Conservation (phyloP, 2,329 filamentous ascomycete genomes). For the Neonectria magnoliae region DNA sequence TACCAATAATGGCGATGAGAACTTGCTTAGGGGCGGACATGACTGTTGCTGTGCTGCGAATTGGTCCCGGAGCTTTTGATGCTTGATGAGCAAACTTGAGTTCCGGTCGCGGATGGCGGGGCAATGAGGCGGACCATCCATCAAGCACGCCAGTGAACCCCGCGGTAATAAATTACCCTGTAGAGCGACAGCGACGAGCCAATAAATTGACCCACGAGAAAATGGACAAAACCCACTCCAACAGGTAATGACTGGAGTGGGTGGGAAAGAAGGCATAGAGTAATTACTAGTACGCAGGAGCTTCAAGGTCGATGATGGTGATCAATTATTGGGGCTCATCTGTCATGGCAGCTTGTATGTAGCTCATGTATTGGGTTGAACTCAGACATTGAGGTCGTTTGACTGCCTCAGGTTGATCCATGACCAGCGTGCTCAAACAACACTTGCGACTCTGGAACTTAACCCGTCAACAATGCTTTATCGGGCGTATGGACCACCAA, state of each 20-base stretch:
- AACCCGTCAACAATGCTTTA: conserved; percentile 1
- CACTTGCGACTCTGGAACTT: not conserved
- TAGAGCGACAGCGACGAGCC: conserved; percentile 22
- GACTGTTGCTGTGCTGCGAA: conserved; percentile 31
- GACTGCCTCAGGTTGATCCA: conserved; percentile 41
- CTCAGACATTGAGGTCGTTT: conserved; percentile 1
- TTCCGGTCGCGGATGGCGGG: conserved; percentile 53
- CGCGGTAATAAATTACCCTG: conserved; percentile 43
- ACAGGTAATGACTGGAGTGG: not conserved
- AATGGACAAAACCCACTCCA: not conserved
- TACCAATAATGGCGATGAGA: conserved; percentile 64
- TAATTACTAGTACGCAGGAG: not conserved
- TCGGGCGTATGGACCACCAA: not conserved
- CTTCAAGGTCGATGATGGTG: not conserved
- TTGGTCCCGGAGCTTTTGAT: conserved; percentile 35
- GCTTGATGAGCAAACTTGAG: conserved; percentile 41
- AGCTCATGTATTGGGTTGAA: not conserved
- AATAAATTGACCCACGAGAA: conserved; percentile 13
- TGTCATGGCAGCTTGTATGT: not conserved
- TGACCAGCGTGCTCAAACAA: conserved; percentile 8
- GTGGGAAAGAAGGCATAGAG: not conserved
- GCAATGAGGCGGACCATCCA: conserved; percentile 35
- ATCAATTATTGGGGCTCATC: not conserved
- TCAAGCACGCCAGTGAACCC: conserved; percentile 38
- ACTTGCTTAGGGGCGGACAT: conserved; percentile 61